A percentile compares a stretch with the other conserved stretches of the same genome.
Conservation (phyloP, 805 yeast species). For the Wickerhamomyces sydowiorum region DNA sequence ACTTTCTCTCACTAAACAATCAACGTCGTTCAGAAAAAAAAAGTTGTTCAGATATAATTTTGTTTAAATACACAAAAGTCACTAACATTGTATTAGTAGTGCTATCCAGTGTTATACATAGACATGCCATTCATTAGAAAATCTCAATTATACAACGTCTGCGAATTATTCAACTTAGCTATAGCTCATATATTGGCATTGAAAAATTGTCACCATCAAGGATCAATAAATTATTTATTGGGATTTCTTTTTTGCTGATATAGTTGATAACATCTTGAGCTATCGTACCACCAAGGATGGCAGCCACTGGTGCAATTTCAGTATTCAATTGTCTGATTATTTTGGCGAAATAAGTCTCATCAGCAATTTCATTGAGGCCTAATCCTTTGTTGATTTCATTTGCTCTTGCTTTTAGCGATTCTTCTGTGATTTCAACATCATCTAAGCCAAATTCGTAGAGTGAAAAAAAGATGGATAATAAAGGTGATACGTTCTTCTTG, state of each 20-base stretch:
- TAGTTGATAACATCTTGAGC: conserved; percentile 89
- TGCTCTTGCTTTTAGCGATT: conserved; percentile 26
- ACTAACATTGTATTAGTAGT: too few species aligned
- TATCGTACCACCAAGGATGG: conserved; percentile 83
- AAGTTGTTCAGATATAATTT: background rate
- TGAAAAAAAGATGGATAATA: conserved; percentile 56
- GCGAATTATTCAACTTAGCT: conserved; percentile 1
- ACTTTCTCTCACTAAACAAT: too few species aligned
- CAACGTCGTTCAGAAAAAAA: too few species aligned
- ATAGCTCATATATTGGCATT: conserved; percentile 69
- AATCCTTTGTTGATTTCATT: conserved; percentile 29
- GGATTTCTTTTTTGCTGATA: conserved; percentile 68
- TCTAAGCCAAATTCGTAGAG: conserved; percentile 39
- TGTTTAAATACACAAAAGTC: too few species aligned
- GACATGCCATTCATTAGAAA: too few species aligned
- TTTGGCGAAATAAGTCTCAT: conserved; percentile 34
- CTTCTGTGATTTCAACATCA: conserved; percentile 14
- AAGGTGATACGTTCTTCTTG: conserved; percentile 45
- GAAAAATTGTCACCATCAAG: conserved; percentile 67
- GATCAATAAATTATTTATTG: conserved; percentile 74
- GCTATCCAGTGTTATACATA: too few species aligned
- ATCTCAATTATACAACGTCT: too few species aligned
- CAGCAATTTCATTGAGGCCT: conserved; percentile 35
- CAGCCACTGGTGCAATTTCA: conserved; percentile 79
- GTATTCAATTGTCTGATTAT: conserved; percentile 44